Base-by-base conservation (phyloP, 73 alveolate species). In the Paramecium primaurelia region DNA sequence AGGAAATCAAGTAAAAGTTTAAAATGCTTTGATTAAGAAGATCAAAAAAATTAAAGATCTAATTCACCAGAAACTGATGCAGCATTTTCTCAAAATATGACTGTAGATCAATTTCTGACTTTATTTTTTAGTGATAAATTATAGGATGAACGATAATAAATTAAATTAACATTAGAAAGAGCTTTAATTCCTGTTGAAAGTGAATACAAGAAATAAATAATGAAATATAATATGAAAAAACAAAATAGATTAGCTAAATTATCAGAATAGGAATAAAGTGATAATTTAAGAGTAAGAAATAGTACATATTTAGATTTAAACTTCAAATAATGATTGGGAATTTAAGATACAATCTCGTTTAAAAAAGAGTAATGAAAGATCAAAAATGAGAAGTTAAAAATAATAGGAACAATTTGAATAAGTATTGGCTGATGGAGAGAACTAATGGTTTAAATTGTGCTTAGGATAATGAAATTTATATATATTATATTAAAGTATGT, bases 11-110 rank as follows among this genome's bases (percentile, higher is more conserved):
- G 91, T 20, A 80, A 80, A 80, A 45, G 77, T 49, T 25, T 80
- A 28, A 45, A 80, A n/a, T 80, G 91, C 18, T 80, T 80, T 80
- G 91, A 80, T 45, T 45, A 80, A 45, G 91, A 80, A 12, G 87
- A 73, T 38, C 32, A 36, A 11, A 73, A 73, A 49, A 32, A 45
- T 14, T 45, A 80, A 26, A 80, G 91, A 80, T 80, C 91, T 4
- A 80, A 80, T 80, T 80, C 91, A 45, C 91, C 91, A 26, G 91
- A 80, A 26, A 32, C 40, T 11, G 58, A 73, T 9, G 34, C 47
- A 73, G 87, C 59, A 36, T 40, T 40, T 14, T 37, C 87, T 16
- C 12, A 75, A 28, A 38, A 38, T 22, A 80, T 26, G 51, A 80
- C 71, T 45, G 91, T 80, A 14, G 91, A 80, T 80, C 6, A 34